These are phyloP conservation scores for Rhizoctonia solani DNA, from an alignment of 1,284 basidiomycete genomes.

Conservation along the genomic window DNA sequence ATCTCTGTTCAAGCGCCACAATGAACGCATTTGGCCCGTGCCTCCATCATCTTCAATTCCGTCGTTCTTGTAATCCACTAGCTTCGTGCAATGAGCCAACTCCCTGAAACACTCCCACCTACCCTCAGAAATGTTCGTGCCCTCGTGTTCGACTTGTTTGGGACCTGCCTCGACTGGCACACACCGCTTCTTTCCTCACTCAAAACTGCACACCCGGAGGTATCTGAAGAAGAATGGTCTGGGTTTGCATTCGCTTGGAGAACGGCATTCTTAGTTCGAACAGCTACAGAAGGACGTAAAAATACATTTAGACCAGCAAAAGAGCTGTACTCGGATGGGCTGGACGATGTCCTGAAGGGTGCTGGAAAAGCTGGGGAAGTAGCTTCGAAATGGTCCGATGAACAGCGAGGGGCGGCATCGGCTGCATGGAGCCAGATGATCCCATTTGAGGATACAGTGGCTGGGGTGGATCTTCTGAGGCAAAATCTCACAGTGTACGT, in stretches of 20 bases:
- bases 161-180: slow-evolving; percentile 44
- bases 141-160: slow-evolving; percentile 44
- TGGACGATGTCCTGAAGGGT: slow-evolving; percentile 34
- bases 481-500: slow-evolving; percentile 37
- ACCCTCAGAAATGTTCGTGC: slow-evolving; percentile 36
- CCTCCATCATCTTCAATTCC: not conserved
- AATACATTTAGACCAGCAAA: slow-evolving; percentile 23
- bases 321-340: slow-evolving; percentile 34
- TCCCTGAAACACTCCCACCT: slow-evolving; percentile 14
- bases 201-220: slow-evolving; percentile 21
- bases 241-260: slow-evolving; percentile 37
- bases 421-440: slow-evolving; percentile 29
- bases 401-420: slow-evolving; percentile 20
- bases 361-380: slow-evolving; percentile 15
- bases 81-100: not conserved
- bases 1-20: not conserved
- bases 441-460: slow-evolving; percentile 38
- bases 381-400: slow-evolving; percentile 6
- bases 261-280: slow-evolving; percentile 28
- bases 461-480: slow-evolving; percentile 37
- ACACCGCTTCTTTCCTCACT: slow-evolving; percentile 36
- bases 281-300: slow-evolving; percentile 11
- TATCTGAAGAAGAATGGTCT: slow-evolving; percentile 14
- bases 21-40: not conserved
- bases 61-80: not conserved